A percentile compares a stretch with the other conserved stretches of the same genome.
These are phyloP conservation scores for Penicillium dipodomyicola DNA, from an alignment of 495 filamentous ascomycete genomes.

Conservation along the genomic window DNA sequence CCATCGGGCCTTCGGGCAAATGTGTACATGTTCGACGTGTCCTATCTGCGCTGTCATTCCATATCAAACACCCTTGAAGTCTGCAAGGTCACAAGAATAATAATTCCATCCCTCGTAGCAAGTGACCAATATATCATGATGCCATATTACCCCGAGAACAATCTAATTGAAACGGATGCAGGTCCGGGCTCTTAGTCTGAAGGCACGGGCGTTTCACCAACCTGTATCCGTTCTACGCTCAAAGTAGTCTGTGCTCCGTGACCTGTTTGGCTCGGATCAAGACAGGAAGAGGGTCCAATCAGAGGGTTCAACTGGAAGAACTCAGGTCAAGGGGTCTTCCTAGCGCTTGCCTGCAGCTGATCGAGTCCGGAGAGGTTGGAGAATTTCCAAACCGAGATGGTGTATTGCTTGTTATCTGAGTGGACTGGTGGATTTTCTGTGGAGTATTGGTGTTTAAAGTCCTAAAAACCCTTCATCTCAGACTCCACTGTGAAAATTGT, in stretches of 20 bases:
- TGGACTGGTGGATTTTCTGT: slow-evolving; percentile 1
- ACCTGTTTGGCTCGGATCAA: slow-evolving; percentile 16
- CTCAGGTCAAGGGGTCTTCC: not conserved
- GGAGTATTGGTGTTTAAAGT: slow-evolving; percentile 7
- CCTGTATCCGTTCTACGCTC: slow-evolving; percentile 12
- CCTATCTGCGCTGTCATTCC: slow-evolving; percentile 4
- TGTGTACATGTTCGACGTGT: slow-evolving; percentile 5
- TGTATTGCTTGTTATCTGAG: slow-evolving; percentile 5
- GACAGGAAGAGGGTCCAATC: not conserved
- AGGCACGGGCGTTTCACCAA: slow-evolving; percentile 15
- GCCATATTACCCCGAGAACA: slow-evolving; percentile 7
- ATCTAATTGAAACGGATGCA: slow-evolving; percentile 23
- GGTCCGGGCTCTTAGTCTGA: slow-evolving; percentile 21
- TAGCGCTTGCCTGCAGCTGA: not conserved
- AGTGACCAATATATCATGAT: not conserved
- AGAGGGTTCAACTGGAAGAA: not conserved
- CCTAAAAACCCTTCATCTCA: not conserved
- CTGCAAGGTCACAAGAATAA: not conserved
- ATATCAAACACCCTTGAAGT: not conserved
- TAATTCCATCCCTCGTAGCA: not conserved
- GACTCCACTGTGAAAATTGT: slow-evolving; percentile 6
- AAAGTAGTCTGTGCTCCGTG: slow-evolving; percentile 22
- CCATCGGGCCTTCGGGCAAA: not conserved
- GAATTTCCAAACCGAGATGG: not conserved
- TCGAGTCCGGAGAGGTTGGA: not conserved